A percentile compares a stretch with the other conserved stretches of the same genome.
Conservation (phyloP, 306 rosid genomes). For the Prunus davidiana region DNA sequence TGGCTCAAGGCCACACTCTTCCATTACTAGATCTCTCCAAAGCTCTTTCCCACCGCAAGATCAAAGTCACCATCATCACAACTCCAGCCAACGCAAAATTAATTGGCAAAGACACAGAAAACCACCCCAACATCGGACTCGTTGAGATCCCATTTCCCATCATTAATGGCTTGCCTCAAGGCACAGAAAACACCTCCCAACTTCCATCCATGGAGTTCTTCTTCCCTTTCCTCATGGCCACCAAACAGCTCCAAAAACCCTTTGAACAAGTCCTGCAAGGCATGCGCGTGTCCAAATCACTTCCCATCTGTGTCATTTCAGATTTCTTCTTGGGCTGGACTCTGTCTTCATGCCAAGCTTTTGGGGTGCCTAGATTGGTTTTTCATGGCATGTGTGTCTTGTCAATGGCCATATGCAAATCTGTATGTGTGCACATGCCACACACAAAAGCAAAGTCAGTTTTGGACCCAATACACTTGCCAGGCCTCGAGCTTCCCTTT, state of each 20-base stretch:
- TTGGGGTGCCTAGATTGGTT: conserved; percentile 26
- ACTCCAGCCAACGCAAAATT: conserved; percentile 25
- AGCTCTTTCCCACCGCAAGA: conserved; percentile 21
- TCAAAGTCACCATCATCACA: conserved; percentile 28
- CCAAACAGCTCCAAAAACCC: conserved; percentile 22
- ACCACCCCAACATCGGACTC: conserved; percentile 8
- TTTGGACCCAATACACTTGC: conserved; percentile 1
- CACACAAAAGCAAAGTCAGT: neutral
- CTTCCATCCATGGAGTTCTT: conserved; percentile 11
- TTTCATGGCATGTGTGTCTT: conserved; percentile 33
- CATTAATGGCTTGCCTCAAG: conserved; percentile 23
- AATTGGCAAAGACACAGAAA: neutral
- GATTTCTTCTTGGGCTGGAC: conserved; percentile 39
- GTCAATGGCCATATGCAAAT: conserved; percentile 28
- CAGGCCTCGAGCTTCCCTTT: conserved; percentile 17
- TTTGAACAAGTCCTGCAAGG: conserved; percentile 17
- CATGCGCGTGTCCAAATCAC: conserved; percentile 8
- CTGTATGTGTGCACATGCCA: conserved; percentile 12
- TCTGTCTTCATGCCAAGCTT: conserved; percentile 9
- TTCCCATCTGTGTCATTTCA: conserved; percentile 27
- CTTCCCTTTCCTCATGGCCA: conserved; percentile 16
- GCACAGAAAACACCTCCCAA: conserved; percentile 27
- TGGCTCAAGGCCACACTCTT: conserved; percentile 38
- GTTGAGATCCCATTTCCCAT: conserved; percentile 27
- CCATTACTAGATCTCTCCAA: conserved; percentile 35